Evolutionary conservation across 352 stramenopile genomes (phyloP), one percentile per base, ranked within the genome.

Genomic region (Pythium coloratum): DNA sequence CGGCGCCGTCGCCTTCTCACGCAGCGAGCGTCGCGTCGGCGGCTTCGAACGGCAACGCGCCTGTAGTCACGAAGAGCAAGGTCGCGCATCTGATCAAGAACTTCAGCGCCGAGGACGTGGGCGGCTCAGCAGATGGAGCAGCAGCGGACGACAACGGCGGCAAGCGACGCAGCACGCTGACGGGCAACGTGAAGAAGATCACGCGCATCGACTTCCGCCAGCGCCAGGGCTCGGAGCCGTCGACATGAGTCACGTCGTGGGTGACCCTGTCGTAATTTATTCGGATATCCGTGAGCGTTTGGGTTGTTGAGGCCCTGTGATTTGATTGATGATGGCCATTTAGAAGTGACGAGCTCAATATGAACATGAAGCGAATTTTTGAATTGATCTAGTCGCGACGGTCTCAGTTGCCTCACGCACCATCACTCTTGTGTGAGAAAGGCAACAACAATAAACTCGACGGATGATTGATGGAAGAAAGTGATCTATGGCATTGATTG

Each of bases 1-100:
- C 64, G 3, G 64, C 64, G 24, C 64, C 57, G n/a, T 38, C 64
- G 14, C 64, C 63, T 20, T 59, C 49, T 0, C 33, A 61, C 34
- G 32, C 55, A 16, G 32, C 55, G 20, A 44, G 18, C 7, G 18
- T 6, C 18, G 7, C 59, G 18, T 40, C 51, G 1, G 28, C 28
- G 1, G 28, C 28, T 30, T 30, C 28, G 9, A 16, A 9, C 42
- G 63, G 8, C 9, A 30, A 54, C 34, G n/a, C 16, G 34, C 36
- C 6, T 24, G 34, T 10, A 47, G 49, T 59, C 70, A 64, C 33
- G 34, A 77, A 68, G 33, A 89, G 69, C 68, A 88, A 88, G 49
- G 75, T 91, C 28, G 81, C 83, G 28, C 71, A 82, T 62, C 66
- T 91, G 60, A 89, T 90, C 70, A 90, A 90, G 72, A 91, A 89